Evolutionary conservation across 2,329 filamentous ascomycete species (phyloP), one percentile per base, ranked within the genome.

Genomic region (Aspergillus versicolor): DNA sequence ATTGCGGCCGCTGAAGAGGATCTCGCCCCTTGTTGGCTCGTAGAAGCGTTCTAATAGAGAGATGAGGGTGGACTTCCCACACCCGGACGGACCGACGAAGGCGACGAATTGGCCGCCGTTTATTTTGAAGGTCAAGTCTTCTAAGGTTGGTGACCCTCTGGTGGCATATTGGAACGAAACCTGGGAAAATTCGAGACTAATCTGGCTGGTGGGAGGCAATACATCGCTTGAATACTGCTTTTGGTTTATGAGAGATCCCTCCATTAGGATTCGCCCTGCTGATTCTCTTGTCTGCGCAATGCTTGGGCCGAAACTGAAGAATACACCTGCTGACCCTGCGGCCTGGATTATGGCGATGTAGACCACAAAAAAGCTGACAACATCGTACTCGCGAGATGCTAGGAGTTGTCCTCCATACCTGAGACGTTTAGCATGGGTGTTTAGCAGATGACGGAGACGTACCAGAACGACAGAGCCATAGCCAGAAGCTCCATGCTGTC

Each of bases 301-400:
- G 17, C 27, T 22, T 15, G 42, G 22, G 4, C 22, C 12, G 19
- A 22, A 45, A 22, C 83, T 84, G 60, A 91, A 84, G 55, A 86
- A 84, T 60, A 88, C 82, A 1, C 87, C 88, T 0, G 87, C 86
- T 0, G 80, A 78, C 70, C 91, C 86, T 5, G 85, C 85, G 1
- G 87, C 87, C 61, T 89, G 83, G 30, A 89, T 82, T 8, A 88
- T 80, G 0, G 86, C 84, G 70, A 88, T 85, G 70, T 88, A 89
- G 27, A 83, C 77, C 1, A 83, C 77, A 65, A 84, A 85, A 65
- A 85, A 86, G 19, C 79, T 70, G 3, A 72, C 59, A 2, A 73
- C 65, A 19, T 70, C 64, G 47, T 78, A 79, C 65, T 88, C 82
- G 4, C 76, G 73, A 3, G 71, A 74, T 0, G 77, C 77, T 8